Conservation (phyloP, 495 filamentous ascomycete species). For the Astrothelium subdiscretum region DNA sequence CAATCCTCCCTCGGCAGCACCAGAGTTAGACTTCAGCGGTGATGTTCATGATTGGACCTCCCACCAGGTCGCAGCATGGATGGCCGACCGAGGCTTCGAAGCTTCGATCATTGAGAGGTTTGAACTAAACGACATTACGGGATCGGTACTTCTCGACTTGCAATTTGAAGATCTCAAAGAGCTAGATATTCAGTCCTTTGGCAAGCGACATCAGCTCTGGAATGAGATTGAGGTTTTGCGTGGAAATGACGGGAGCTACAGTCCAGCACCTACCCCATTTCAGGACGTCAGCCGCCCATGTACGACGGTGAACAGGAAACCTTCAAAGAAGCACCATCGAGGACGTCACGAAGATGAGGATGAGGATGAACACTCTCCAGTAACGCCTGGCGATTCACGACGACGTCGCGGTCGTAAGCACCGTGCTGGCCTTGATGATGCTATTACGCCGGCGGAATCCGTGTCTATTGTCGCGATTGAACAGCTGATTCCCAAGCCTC, state of each 20-base stretch:
- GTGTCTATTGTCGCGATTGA: conserved; percentile 90
- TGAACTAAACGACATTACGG: conserved; percentile 79
- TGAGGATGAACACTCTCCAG: conserved; percentile 25
- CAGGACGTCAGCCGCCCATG: conserved; percentile 29
- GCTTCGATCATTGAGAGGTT: conserved; percentile 67
- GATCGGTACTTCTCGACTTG: conserved; percentile 69
- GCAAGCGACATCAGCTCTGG: conserved; percentile 78
- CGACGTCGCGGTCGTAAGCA: conserved; percentile 36
- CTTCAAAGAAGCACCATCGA: neutral
- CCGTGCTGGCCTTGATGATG: conserved; percentile 39
- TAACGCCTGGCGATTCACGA: conserved; percentile 30
- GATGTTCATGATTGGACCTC: conserved; percentile 56
- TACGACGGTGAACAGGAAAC: conserved; percentile 12
- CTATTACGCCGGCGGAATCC: conserved; percentile 64
- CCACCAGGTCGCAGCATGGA: conserved; percentile 68
- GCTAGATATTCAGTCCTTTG: conserved; percentile 85
- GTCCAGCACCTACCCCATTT: conserved; percentile 34
- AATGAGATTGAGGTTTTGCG: conserved; percentile 64
- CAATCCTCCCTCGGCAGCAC: conserved; percentile 30
- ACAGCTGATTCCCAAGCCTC: conserved; percentile 70
- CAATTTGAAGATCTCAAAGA: conserved; percentile 90
- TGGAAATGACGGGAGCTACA: conserved; percentile 31
- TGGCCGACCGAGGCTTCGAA: conserved; percentile 63
- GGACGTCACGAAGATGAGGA: conserved; percentile 5
- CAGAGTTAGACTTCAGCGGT: conserved; percentile 41